Evolutionary conservation across 2,329 filamentous ascomycete genomes (phyloP), one percentile per base, ranked within the genome.

Genomic region (Colletotrichum sojae): DNA sequence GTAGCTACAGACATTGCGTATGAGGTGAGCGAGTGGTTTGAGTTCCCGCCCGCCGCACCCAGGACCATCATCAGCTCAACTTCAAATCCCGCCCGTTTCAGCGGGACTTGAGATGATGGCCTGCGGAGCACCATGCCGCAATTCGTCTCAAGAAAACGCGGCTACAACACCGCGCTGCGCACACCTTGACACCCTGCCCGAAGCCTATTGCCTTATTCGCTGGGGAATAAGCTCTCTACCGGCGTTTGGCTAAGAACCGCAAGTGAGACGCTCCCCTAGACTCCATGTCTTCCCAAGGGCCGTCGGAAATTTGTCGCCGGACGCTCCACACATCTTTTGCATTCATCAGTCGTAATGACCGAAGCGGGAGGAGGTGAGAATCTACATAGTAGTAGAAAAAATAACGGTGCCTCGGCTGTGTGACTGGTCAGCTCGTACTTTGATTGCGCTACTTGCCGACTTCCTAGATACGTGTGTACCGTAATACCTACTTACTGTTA

Each of bases 1-100:
- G 36, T 22, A 31, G 22, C 22, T 36, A 36, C 10, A 6, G 31
- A 36, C 10, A 36, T 36, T 25, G 22, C 22, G 22, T 25, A 20
- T 4, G 15, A 43, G 18, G 6, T 22, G 18, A 20, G 51, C 45
- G 16, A 40, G 57, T 13, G 60, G 18, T 67, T 63, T 52, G 58
- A 63, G 46, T 63, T 57, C 51, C 51, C 58, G 52, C 52, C 52
- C 52, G 64, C 46, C 36, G 43, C 63, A 56, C 22, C 4, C n/a
- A 43, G 48, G 51, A 55, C 15, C 8, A 27, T 45, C 63, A 40
- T 57, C 51, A 46, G 62, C 55, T 52, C 31, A 36, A 36, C 31
- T 36, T 36, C 62, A 31, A 60, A 66, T 69, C 36, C 62, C 43
- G 43, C 25, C 55, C 31, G 66, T 66, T 69, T 69, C 66, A 69